Conservation (phyloP, 257 asterid genomes). For the Nicotiana undulata region DNA sequence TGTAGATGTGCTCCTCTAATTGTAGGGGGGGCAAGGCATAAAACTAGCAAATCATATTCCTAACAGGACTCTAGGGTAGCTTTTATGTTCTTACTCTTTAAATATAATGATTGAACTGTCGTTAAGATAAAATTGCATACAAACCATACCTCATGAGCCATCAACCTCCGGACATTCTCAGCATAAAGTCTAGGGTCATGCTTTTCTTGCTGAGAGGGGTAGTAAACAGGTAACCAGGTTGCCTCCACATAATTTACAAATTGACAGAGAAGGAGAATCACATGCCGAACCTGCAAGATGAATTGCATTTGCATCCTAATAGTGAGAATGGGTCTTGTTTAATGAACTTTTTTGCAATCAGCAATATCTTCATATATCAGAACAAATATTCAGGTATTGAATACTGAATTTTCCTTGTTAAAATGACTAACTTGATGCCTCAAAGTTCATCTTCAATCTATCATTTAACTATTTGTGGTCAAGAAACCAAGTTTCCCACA, state of each 20-base stretch:
- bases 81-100: not conserved
- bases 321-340: constrained; percentile 10
- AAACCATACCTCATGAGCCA: constrained; percentile 80
- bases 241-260: constrained; percentile 71
- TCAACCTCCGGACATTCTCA: constrained; percentile 66
- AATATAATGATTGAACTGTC: not conserved
- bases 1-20: not conserved
- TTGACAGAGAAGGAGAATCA: constrained; percentile 82
- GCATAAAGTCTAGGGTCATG: constrained; percentile 86
- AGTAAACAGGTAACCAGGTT: constrained; percentile 61
- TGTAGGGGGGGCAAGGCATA: not conserved
- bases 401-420: not conserved
- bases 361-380: not conserved
- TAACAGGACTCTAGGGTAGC: not conserved
- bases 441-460: not conserved
- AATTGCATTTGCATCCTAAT: constrained; percentile 16
- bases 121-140: not conserved
- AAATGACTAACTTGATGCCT: not conserved
- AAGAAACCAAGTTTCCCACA: not conserved
- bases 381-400: not conserved
- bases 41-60: not conserved
- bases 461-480: not conserved
- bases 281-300: constrained; percentile 68
- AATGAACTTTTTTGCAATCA: not conserved
- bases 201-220: constrained; percentile 83